Base-by-base conservation (phyloP, 768 basidiomycete species). In the Lactarius indigo region DNA sequence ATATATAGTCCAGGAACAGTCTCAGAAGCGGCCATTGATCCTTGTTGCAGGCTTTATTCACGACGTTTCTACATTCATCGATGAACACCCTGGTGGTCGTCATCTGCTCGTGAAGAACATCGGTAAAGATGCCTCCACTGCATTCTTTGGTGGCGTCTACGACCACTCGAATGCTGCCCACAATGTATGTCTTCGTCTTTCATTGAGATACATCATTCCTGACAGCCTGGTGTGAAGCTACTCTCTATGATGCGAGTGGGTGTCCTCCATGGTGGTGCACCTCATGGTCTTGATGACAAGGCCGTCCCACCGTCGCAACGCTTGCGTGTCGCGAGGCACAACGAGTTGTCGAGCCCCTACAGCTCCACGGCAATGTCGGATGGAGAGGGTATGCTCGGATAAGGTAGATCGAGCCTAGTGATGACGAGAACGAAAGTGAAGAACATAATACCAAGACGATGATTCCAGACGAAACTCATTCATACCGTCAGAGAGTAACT, bases 41-140 rank as follows among this genome's bases (percentile, higher is more conserved):
- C 87, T 93, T 70, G 81, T 98, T 65, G 89, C 93, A 41, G 95
- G 95, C 18, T 95, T 94, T 81, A 96, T 98, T 62, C 95, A 96
- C 74, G 95, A 96, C 65, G 88, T 93, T 54, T 82, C 88, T 0
- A 78, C 82, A 20, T 97, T 96, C 80, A 83, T 91, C 64, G 90
- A 94, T 52, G 92, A 96, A 69, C 94, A 97, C 74, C 95, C 95
- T 4, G 94, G 95, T 70, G 95, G 95, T 17, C 86, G 88, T 3
- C 92, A 95, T 73, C 79, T 94, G 31, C 79, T 98, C 65, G 84
- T 87, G 71, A 91, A 91, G 76, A 84, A 89, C 76, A 90, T 95
- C 71, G 95, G 95, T 64, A 91, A 86, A 75, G 95, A 96, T 72
- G 94, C 91, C 3, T 94, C 94, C 3, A 92, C 92, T 0, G 94